Conservation (phyloP, 75 land plant genomes). For the Cryptomeria japonica region DNA sequence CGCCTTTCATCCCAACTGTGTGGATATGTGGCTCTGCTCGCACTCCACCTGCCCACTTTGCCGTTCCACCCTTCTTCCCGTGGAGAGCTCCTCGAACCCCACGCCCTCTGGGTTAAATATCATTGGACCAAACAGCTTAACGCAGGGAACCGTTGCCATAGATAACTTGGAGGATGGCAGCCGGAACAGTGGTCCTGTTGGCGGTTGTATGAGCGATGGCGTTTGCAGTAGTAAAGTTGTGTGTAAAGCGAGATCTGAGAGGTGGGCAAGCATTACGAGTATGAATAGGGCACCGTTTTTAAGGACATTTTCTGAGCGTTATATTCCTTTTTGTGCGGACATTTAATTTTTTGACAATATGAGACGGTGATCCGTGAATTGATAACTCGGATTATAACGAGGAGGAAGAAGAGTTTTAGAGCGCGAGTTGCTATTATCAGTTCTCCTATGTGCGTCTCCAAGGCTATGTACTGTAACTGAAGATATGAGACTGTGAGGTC, state of each 20-base stretch:
- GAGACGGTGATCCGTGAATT: too few relatives aligned
- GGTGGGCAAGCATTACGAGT: not conserved
- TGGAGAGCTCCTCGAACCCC: not conserved
- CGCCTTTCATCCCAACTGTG: slow-evolving; percentile 33
- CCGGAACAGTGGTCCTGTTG: not conserved
- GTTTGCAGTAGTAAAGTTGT: not conserved
- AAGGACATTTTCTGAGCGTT: not conserved
- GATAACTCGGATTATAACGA: too few relatives aligned
- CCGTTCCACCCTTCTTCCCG: slow-evolving; percentile 16
- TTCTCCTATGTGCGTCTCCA: too few relatives aligned
- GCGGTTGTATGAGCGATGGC: not conserved
- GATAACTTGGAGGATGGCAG: too few relatives aligned
- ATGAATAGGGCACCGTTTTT: not conserved
- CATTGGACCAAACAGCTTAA: not conserved
- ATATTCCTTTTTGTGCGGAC: too few relatives aligned
- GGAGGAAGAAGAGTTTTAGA: too few relatives aligned
- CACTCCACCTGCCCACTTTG: slow-evolving; percentile 47
- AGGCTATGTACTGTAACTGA: too few relatives aligned
- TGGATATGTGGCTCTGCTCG: slow-evolving; percentile 31
- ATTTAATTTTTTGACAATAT: too few relatives aligned
- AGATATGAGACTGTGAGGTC: too few relatives aligned
- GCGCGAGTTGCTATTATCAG: too few relatives aligned
- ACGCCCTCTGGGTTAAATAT: not conserved
- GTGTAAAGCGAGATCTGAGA: not conserved
- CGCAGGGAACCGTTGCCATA: not conserved